Conservation (phyloP, 2,329 filamentous ascomycete genomes). For the Bipolaris gigantea region DNA sequence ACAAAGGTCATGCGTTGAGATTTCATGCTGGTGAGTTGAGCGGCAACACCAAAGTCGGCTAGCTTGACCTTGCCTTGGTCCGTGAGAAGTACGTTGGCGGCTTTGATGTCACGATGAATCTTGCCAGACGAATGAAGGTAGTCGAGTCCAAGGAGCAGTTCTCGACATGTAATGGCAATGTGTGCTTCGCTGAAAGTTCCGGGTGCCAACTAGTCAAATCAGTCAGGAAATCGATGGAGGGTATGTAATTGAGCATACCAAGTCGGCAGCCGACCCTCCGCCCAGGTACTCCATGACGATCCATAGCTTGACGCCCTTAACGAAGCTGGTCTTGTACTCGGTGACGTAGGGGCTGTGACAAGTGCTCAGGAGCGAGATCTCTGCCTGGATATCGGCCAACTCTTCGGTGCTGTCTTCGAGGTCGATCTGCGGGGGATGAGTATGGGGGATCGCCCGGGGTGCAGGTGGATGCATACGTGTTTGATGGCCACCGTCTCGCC, state of each 20-base stretch:
- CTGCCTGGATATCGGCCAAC: slow-evolving; percentile 96
- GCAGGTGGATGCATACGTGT: slow-evolving; percentile 64
- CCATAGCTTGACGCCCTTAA: slow-evolving; percentile 97
- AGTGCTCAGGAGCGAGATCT: slow-evolving; percentile 92
- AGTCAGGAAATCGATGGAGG: slow-evolving; percentile 12
- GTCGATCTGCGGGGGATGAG: slow-evolving; percentile 70
- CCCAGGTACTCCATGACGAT: slow-evolving; percentile 99
- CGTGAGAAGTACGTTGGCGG: slow-evolving; percentile 92
- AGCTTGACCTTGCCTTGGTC: slow-evolving; percentile 89
- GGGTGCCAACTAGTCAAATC: slow-evolving; percentile 72
- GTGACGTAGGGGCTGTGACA: slow-evolving; percentile 94
- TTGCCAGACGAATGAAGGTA: slow-evolving; percentile 94
- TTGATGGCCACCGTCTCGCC: slow-evolving; percentile 96
- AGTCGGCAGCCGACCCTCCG: slow-evolving; percentile 89
- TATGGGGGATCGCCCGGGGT: slow-evolving; percentile 5
- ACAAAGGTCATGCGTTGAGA: slow-evolving; percentile 97
- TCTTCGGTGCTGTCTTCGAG: slow-evolving; percentile 98
- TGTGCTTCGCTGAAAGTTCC: slow-evolving; percentile 85
- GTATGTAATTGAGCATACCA: slow-evolving; percentile 60
- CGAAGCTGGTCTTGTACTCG: slow-evolving; percentile 93
- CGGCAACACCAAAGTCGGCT: slow-evolving; percentile 95
- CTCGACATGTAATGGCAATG: slow-evolving; percentile 91
- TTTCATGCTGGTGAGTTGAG: slow-evolving; percentile 95
- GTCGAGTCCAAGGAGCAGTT: slow-evolving; percentile 85
- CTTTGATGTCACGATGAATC: slow-evolving; percentile 96